Evolutionary conservation across 345 rosid species (phyloP).

Genomic region (Xanthoceras sorbifolium): DNA sequence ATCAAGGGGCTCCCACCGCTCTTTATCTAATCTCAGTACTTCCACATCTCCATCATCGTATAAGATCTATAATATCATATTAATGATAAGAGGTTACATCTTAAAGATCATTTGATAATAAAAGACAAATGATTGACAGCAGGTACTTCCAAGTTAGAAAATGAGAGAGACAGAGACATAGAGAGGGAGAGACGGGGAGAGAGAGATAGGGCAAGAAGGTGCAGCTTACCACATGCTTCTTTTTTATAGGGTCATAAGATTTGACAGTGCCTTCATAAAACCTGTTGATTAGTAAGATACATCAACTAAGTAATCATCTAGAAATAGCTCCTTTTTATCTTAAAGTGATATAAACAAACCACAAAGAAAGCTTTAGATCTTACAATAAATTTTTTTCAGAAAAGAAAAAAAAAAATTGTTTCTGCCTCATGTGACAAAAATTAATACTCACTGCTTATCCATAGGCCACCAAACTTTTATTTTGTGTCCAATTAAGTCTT

Average conservation of each 20-base stretch:
- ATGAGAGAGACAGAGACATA: not conserved
- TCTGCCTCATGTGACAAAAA: not conserved
- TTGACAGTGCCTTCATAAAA: slow-evolving; percentile 91
- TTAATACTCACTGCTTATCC: slow-evolving; percentile 83
- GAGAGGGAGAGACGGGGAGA: not conserved
- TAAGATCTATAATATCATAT: slow-evolving; percentile 52
- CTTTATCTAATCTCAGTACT: slow-evolving; percentile 81
- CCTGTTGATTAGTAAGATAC: slow-evolving; percentile 48
- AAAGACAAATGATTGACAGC: slow-evolving; percentile 1
- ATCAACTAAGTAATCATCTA: slow-evolving; percentile 9
- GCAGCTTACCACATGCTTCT: slow-evolving; percentile 83
- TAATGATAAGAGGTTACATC: not conserved
- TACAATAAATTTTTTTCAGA: not conserved
- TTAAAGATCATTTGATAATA: not conserved
- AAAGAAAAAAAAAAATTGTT: not conserved
- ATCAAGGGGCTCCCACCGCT: slow-evolving; percentile 86
- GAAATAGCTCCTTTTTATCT: not conserved
- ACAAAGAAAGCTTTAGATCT: not conserved
- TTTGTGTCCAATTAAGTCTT: slow-evolving; percentile 79
- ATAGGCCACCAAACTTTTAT: slow-evolving; percentile 99
- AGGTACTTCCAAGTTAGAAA: slow-evolving; percentile 14
- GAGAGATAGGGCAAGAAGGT: slow-evolving; percentile 1
- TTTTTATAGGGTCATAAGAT: slow-evolving; percentile 79
- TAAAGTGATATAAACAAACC: not conserved
- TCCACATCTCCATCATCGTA: slow-evolving; percentile 97